Evolutionary conservation across 78 protist genomes (phyloP).

Genomic region (Creolimax fragrantissima): DNA sequence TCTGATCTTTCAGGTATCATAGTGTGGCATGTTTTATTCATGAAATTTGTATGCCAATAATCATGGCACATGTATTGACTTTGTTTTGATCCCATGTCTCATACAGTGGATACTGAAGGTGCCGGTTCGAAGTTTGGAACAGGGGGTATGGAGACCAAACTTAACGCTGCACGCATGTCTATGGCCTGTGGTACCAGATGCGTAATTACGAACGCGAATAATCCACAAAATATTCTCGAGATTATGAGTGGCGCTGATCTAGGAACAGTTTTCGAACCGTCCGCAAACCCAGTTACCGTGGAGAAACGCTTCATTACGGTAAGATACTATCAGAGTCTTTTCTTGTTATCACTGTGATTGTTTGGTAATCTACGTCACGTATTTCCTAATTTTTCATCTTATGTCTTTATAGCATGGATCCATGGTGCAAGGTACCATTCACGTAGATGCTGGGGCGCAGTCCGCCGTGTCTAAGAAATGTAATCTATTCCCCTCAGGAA

Average conservation of each 20-base stretch:
- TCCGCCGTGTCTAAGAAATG: neutral
- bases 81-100: neutral
- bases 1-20: neutral
- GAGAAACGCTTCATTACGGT: neutral
- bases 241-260: neutral
- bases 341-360: neutral
- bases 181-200: constrained; percentile 3
- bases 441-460: constrained; percentile 29
- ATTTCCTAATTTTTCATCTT: neutral
- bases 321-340: neutral
- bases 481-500: constrained; percentile 29
- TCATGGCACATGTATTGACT: neutral
- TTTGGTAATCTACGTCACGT: neutral
- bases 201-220: neutral
- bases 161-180: constrained; percentile 35
- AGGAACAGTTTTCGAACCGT: constrained; percentile 20
- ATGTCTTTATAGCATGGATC: neutral
- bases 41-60: neutral
- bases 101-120: neutral
- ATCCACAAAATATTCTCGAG: neutral
- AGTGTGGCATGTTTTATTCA: neutral
- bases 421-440: neutral
- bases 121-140: constrained; percentile 29
- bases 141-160: constrained; percentile 44
- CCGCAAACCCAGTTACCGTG: neutral